Evolutionary conservation across 495 filamentous ascomycete genomes (phyloP).

Genomic region (Umbilicaria muhlenbergii): DNA sequence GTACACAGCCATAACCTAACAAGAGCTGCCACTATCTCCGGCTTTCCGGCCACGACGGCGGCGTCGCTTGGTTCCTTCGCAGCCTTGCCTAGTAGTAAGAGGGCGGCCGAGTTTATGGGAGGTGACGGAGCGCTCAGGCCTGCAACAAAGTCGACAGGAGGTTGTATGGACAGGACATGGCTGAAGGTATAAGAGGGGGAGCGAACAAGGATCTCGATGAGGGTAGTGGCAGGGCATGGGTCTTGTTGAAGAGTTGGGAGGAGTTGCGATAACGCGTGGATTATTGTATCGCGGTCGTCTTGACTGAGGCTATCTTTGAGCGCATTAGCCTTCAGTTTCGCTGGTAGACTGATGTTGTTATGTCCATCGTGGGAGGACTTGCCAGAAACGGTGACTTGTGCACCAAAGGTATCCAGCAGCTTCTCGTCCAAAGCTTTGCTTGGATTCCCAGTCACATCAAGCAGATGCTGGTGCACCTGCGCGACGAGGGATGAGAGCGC

Average conservation of each 20-base stretch:
- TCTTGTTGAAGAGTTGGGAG: constrained; percentile 34
- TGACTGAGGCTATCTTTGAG: constrained; percentile 3
- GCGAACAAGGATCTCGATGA: constrained; percentile 20
- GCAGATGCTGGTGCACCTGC: constrained; percentile 3
- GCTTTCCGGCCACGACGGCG: constrained; percentile 50
- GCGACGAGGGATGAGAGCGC: neutral
- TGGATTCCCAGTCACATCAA: constrained; percentile 3
- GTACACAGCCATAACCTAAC: constrained; percentile 59
- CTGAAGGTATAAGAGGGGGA: constrained; percentile 26
- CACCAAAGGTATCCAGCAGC: constrained; percentile 6
- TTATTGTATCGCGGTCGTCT: constrained; percentile 11
- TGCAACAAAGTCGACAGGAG: constrained; percentile 30
- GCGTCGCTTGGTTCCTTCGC: constrained; percentile 41
- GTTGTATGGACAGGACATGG: constrained; percentile 27
- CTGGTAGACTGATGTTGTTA: no score
- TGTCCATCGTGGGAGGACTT: no score
- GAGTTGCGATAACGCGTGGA: constrained; percentile 30
- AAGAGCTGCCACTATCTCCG: constrained; percentile 42
- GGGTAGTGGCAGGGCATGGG: constrained; percentile 30
- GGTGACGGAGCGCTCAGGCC: constrained; percentile 43
- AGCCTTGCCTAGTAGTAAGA: constrained; percentile 61
- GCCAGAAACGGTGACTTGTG: constrained; percentile 5
- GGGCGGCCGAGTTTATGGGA: constrained; percentile 53
- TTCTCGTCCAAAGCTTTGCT: constrained; percentile 2
- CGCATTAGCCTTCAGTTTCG: no score